phyloP scores from a whole-genome alignment of 202 grass and related monocot genomes.

The Dendrocalamus latiflorus region DNA sequence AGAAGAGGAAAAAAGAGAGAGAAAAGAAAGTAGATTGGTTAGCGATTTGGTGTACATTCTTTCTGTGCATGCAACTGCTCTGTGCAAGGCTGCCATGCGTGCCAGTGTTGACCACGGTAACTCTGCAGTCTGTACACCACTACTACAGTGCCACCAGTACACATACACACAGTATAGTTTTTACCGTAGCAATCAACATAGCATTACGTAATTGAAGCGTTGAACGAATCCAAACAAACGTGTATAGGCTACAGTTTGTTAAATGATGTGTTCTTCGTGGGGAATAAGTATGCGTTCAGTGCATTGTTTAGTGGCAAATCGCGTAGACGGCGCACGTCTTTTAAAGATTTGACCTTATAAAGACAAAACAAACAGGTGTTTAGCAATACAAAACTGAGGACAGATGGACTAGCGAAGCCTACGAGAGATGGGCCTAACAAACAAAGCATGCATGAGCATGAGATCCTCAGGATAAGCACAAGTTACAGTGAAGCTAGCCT shows the following conservation, averaged over 20 bases:
- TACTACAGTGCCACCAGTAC: neutral
- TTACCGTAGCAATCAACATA: neutral
- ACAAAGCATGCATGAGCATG: neutral
- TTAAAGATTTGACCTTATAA: constrained; percentile 32
- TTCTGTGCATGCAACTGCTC: constrained; percentile 6
- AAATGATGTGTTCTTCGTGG: neutral
- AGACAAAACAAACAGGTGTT: constrained; percentile 32
- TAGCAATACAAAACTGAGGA: neutral
- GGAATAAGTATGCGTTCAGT: neutral
- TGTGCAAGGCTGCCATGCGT: constrained; percentile 25
- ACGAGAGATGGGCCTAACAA: neutral
- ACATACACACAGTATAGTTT: neutral
- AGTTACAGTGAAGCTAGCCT: constrained; percentile 13
- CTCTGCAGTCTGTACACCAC: constrained; percentile 23
- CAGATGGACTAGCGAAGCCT: constrained; percentile 6
- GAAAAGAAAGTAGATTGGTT: neutral
- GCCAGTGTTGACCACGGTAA: constrained; percentile 33
- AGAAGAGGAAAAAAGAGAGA: neutral
- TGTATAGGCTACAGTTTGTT: neutral
- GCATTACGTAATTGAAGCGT: neutral
- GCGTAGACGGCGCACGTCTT: constrained; percentile 51
- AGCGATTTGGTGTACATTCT: constrained; percentile 8
- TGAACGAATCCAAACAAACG: neutral
- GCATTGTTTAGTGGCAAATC: constrained; percentile 26
- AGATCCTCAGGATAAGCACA: neutral